Conservation (phyloP, 352 stramenopile genomes). For the Phytopythium ostracodes region DNA sequence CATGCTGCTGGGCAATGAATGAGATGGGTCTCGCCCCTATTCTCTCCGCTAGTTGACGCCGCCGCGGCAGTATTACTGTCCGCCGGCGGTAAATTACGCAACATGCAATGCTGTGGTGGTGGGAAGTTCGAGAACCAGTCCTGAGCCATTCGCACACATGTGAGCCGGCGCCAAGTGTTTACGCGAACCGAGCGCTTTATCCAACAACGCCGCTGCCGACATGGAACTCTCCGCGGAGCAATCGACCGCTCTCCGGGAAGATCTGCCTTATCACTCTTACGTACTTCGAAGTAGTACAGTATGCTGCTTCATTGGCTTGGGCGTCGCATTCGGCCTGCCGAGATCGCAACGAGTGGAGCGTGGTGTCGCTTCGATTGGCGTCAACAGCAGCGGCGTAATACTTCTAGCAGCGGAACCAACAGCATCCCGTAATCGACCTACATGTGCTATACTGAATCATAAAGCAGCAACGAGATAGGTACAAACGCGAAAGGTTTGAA, state of each 20-base stretch:
- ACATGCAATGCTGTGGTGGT: no score
- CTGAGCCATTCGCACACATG: not conserved
- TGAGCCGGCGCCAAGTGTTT: slow-evolving; percentile 3
- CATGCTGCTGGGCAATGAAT: no score
- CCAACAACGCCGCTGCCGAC: not conserved
- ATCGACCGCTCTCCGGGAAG: not conserved
- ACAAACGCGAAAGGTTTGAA: not conserved
- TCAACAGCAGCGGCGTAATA: not conserved
- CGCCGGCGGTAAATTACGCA: no score
- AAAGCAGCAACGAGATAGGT: no score
- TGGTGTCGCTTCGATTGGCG: not conserved
- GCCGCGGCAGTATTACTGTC: no score
- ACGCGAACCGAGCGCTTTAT: not conserved
- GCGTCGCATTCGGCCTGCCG: no score
- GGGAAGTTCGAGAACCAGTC: not conserved
- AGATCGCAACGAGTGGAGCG: not conserved
- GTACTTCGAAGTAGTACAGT: no score
- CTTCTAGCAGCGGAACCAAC: not conserved
- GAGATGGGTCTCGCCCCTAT: not conserved
- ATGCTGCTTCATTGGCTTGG: no score
- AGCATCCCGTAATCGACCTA: not conserved
- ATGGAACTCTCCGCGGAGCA: not conserved
- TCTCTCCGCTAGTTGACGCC: not conserved
- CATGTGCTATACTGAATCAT: no score
- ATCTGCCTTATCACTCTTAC: no score